Base-by-base conservation (phyloP, 2,329 filamentous ascomycete species). In the Intubia oerlemansii region DNA sequence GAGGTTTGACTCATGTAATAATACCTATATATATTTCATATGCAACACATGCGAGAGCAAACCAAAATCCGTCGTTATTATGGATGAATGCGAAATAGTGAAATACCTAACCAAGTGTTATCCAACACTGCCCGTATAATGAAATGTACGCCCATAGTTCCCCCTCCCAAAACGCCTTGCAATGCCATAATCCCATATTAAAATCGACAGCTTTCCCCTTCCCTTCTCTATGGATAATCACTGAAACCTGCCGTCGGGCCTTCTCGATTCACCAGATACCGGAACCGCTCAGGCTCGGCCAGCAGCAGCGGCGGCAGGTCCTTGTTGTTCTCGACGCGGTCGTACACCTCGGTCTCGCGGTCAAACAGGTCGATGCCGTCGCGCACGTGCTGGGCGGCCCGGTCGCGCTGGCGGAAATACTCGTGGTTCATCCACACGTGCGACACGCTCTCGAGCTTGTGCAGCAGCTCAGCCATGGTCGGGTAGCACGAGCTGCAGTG, bases 401-500 rank as follows among this genome's bases (percentile, higher is more conserved):
- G 51, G 22, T 51, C 44, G 24, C 43, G 46, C 33, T 66, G 49
- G 27, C 54, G 52, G 35, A 55, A 67, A 32, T 48, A 41, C 8
- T 54, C 49, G 12, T 49, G 50, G 36, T 70, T 67, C 49, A 59
- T 56, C 44, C 50, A 56, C 7, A 44, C 45, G 40, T 70, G 65
- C 12, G 60, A 65, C 43, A 67, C 68, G 32, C 55, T 58, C 8
- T 52, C 48, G 49, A 70, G 55, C 44, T 69, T 70, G 36, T 53
- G 56, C 25, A 62, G 45, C 38, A 69, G 50, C 41, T 67, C 57
- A 4, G 50, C 51, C 11, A 72, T 45, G 1, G 61, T 69, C 12
- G 52, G 47, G 41, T 69, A 69, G 47, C 67, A 72, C 31, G 53
- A 62, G 28, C 60, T 66, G 50, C 66, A 73, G 43, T 72, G 66